Base-by-base conservation (phyloP, 305 asterid species). In the Ilex paraguariensis region DNA sequence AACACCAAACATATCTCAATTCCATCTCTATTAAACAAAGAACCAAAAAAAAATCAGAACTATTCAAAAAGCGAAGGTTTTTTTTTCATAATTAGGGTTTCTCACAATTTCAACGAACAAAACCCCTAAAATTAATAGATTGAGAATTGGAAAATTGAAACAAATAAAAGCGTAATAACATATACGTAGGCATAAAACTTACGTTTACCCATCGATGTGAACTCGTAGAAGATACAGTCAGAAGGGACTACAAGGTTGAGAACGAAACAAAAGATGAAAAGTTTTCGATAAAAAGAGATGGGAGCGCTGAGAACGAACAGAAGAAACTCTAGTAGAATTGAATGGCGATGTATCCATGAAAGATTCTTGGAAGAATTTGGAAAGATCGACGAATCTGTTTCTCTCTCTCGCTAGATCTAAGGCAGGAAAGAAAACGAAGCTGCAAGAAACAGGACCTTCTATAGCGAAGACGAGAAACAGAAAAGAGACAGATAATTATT, bases 131-230 rank as follows among this genome's bases (percentile, higher is more conserved):
- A 5, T 4, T 4, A 36, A 36, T 36, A 36, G 9, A 36, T 36
- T 5, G 52, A 28, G 56, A 36, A 36, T 36, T 36, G 42, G 9
- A 4, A 36, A 36, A 36, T 4, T 36, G 6, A 36, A 36, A 36
- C 42, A 36, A 36, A 36, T 36, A 36, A 6, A 11, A 7, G 3
- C 52, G 10, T 46, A 46, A 3, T 7, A 3, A 12, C 13, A 11
- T 36, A 36, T 36, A 36, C 9, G 42, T 5, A 36, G 42, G 42
- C 6, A 8, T 50, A 54, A 36, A 57, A 73, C 95, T 80, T 75
- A 90, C 97, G 77, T 85, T 61, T 82, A 77, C 95, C 97, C 97
- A 90, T 90, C 30, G 54, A 10, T 36, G 57, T 67, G 39, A 69
- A 53, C 64, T 56, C 65, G 61, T 57, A 28, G 42, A 36, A 4